phyloP scores from a whole-genome alignment of 2,329 filamentous ascomycete species.

The Penicillium polonicum region DNA sequence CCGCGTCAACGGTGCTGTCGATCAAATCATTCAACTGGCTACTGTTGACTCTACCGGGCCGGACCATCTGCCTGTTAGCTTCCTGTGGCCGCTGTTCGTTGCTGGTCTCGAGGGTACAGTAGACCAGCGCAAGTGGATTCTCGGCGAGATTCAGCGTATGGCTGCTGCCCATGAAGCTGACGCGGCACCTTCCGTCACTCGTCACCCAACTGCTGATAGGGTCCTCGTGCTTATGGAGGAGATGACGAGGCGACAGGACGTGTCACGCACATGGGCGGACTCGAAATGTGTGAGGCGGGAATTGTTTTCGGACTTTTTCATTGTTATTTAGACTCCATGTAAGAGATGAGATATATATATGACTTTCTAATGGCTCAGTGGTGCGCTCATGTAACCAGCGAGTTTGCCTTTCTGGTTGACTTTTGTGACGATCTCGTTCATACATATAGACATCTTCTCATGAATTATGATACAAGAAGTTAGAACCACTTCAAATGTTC shows the following conservation, averaged over 20 bases:
- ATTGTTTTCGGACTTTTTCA: conserved; percentile 35
- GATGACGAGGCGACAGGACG: conserved; percentile 37
- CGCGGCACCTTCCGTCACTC: conserved; percentile 3
- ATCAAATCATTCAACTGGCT: conserved; percentile 38
- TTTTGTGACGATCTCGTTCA: not conserved
- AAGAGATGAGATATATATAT: conserved; percentile 1
- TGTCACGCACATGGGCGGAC: conserved; percentile 36
- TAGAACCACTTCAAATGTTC: not conserved
- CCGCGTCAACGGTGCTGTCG: conserved; percentile 36
- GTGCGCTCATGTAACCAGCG: not conserved
- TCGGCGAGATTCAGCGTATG: conserved; percentile 36
- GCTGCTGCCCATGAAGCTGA: conserved; percentile 16
- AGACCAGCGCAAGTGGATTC: conserved; percentile 35
- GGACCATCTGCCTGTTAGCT: conserved; percentile 30
- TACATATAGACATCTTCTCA: not conserved
- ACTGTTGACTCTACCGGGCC: conserved; percentile 25
- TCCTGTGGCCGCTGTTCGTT: conserved; percentile 38
- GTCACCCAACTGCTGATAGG: conserved; percentile 36
- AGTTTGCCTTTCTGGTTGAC: not conserved
- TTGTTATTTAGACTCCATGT: conserved; percentile 28
- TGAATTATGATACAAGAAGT: not conserved
- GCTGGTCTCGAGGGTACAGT: conserved; percentile 35
- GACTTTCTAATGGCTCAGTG: not conserved
- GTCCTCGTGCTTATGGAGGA: conserved; percentile 34
- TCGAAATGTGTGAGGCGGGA: conserved; percentile 36